Percentiles rank a stretch among this genome's conserved stretches.
Evolutionary conservation across 2,329 filamentous ascomycete genomes (phyloP).

Genomic region (Monosporascus sp.): DNA sequence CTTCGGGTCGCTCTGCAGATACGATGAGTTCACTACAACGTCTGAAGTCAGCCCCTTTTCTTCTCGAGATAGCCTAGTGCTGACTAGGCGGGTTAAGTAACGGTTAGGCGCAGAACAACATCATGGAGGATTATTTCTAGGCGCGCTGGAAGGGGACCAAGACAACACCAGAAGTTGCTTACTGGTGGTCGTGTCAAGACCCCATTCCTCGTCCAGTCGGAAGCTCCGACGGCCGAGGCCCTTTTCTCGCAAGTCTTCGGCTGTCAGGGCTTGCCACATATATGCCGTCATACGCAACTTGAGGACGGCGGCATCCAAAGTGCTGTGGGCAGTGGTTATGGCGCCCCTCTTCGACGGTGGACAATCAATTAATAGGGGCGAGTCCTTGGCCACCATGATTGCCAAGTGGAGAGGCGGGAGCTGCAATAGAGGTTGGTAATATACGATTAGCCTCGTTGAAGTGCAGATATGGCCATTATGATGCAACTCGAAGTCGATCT

Average conservation of each 20-base stretch:
- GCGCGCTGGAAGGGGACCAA: too few species aligned
- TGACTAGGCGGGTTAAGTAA: too few species aligned
- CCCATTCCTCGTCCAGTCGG: slow-evolving; percentile 70
- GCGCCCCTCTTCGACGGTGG: slow-evolving; percentile 53
- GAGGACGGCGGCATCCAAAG: slow-evolving; percentile 57
- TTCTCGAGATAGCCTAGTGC: too few species aligned
- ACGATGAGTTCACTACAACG: neutral
- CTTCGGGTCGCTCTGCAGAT: slow-evolving; percentile 1
- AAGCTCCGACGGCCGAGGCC: slow-evolving; percentile 66
- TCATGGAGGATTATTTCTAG: too few species aligned
- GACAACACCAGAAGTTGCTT: too few species aligned
- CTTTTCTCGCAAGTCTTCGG: slow-evolving; percentile 67
- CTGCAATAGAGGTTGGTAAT: slow-evolving; percentile 51
- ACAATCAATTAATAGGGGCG: slow-evolving; percentile 62
- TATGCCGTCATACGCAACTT: slow-evolving; percentile 72
- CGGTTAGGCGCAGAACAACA: too few species aligned
- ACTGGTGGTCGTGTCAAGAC: slow-evolving; percentile 46
- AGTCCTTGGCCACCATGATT: slow-evolving; percentile 65
- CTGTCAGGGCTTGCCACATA: slow-evolving; percentile 72
- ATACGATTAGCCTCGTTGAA: slow-evolving; percentile 5
- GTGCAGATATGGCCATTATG: neutral
- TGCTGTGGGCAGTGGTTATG: slow-evolving; percentile 44
- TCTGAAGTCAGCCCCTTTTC: too few species aligned
- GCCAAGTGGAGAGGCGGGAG: slow-evolving; percentile 65
- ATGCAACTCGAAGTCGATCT: slow-evolving; percentile 5